Evolutionary conservation across 1,284 basidiomycete genomes (phyloP), one percentile per base, ranked within the genome.

Genomic region (Omphalotus olearius): DNA sequence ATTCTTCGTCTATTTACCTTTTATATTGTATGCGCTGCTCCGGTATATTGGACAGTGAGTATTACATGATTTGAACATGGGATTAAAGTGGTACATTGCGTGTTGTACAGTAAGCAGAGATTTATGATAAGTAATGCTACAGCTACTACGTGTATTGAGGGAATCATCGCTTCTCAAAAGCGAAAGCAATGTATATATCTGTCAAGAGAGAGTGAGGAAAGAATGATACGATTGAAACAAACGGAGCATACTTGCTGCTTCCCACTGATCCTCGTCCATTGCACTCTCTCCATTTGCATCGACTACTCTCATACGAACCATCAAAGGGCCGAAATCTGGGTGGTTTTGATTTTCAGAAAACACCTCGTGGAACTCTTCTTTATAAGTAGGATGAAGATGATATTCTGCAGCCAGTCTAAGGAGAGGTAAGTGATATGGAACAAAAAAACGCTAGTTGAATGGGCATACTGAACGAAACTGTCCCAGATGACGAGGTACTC

Each of bases 401-500:
- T 92, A 95, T 63, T 97, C 89, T 2, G 75, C 72, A 2, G 96
- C 96, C 61, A 98, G 71, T 56, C 93, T 95, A 59, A 23, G 42
- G 26, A 55, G 47, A 40, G 47, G 43, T 55, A 23, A n/a, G 38
- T 46, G 45, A 36, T 48, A 11, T 17, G 39, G n/a, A 37, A 36
- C 45, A 43, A 35, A 37, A 23, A 47, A 51, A 20, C n/a, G n/a
- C n/a, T n/a, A n/a, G n/a, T n/a, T n/a, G 30, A 23, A 45, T 33
- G 30, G 40, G 71, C 87, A 60, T 60, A 96, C 93, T 80, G 70
- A 42, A 89, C 85, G 64, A 99, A 98, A 59, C 87, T 86, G 33
- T 93, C 86, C 94, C 96, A 99, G 51, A 86, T 80, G 7, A 99
- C 96, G 45, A 99, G 77, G 62, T 96, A 99, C 66, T 99, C 97